phyloP scores from a whole-genome alignment of 306 rosid genomes.

The Ammopiptanthus mongolicus region DNA sequence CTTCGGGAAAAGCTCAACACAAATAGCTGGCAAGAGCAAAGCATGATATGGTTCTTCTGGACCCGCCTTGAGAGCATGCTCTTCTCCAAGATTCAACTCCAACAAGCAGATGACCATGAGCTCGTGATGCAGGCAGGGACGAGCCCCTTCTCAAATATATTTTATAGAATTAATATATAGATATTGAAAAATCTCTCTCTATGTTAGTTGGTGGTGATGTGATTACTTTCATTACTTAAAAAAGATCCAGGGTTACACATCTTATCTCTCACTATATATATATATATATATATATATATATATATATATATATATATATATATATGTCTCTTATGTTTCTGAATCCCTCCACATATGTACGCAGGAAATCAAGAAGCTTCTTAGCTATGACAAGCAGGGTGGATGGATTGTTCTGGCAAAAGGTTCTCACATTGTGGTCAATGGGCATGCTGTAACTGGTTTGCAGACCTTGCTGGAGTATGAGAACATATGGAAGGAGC shows the following conservation, averaged over 20 bases:
- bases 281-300: no score
- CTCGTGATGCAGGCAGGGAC: slow-evolving; percentile 25
- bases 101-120: slow-evolving; percentile 34
- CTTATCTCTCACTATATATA: no score
- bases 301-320: no score
- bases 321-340: no score
- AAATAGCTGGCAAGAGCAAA: slow-evolving; percentile 39
- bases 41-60: slow-evolving; percentile 72
- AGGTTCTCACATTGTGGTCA: slow-evolving; percentile 38
- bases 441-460: slow-evolving; percentile 40
- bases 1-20: slow-evolving; percentile 35
- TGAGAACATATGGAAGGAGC: slow-evolving; percentile 36
- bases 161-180: no score
- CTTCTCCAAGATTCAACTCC: slow-evolving; percentile 52
- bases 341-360: no score
- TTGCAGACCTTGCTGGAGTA: slow-evolving; percentile 34
- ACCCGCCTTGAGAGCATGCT: slow-evolving; percentile 61
- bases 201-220: no score
- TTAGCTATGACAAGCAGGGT: slow-evolving; percentile 46
- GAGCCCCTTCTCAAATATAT: no score
- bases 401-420: slow-evolving; percentile 47
- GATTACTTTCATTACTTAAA: no score
- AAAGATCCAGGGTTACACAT: no score
- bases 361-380: slow-evolving; percentile 40
- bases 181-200: no score